Evolutionary conservation across 2,329 filamentous ascomycete genomes (phyloP).

Genomic region (Juglanconis oblonga): DNA sequence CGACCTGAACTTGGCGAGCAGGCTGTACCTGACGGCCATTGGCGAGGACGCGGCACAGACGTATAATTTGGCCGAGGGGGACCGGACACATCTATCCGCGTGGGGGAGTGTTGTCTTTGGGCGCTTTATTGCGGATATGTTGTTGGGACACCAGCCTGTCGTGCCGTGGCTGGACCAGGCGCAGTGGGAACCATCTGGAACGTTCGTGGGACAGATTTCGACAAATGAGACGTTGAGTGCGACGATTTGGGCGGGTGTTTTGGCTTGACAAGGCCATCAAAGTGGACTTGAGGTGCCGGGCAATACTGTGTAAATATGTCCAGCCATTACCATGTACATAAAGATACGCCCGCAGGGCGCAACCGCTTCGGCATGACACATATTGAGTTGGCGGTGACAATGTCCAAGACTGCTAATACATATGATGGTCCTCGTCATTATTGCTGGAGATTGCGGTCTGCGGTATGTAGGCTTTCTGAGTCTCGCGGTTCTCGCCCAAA

Average conservation of each 20-base stretch:
- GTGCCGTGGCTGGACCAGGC: slow-evolving; percentile 4
- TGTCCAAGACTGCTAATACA: too few species aligned
- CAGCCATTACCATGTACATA: too few species aligned
- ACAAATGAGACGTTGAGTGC: slow-evolving; percentile 22
- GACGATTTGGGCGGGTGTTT: background rate
- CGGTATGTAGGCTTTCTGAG: too few species aligned
- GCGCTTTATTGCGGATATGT: slow-evolving; percentile 52
- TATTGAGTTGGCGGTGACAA: too few species aligned
- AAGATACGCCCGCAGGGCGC: too few species aligned
- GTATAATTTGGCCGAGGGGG: slow-evolving; percentile 48
- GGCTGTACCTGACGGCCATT: slow-evolving; percentile 48
- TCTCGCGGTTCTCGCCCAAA: too few species aligned
- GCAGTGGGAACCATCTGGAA: background rate
- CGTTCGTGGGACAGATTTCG: slow-evolving; percentile 10
- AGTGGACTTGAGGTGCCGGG: too few species aligned
- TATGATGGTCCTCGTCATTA: too few species aligned
- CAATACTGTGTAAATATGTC: too few species aligned
- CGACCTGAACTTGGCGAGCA: slow-evolving; percentile 49
- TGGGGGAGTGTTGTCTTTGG: slow-evolving; percentile 54
- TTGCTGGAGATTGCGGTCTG: too few species aligned
- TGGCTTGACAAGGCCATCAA: too few species aligned
- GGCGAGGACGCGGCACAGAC: slow-evolving; percentile 41
- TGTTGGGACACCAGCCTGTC: slow-evolving; percentile 29
- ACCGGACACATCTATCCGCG: slow-evolving; percentile 55
- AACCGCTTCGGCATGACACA: too few species aligned